Evolutionary conservation across 257 asterid genomes (phyloP).

Genomic region (Hygrophila difformis): DNA sequence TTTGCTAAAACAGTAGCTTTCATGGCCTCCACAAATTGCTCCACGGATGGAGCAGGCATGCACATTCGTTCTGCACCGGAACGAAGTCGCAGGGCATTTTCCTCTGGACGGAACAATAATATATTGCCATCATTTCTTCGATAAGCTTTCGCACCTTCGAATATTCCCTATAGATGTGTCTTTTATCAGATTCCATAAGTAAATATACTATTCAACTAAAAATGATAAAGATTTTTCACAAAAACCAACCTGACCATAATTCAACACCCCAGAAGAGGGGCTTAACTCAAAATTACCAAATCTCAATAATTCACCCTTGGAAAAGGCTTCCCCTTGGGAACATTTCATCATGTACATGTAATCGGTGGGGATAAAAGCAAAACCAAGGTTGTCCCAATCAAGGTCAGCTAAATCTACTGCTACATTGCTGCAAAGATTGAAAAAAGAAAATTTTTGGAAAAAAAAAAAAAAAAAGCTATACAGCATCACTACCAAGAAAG

Average conservation of each 20-base stretch:
- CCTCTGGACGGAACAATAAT: constrained; percentile 81
- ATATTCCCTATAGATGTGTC: constrained; percentile 47
- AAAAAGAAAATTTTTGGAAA: no score
- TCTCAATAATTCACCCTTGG: constrained; percentile 63
- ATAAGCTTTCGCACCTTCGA: constrained; percentile 89
- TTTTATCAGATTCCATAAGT: no score
- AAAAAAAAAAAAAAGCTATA: no score
- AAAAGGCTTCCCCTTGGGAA: constrained; percentile 53
- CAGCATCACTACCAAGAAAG: no score
- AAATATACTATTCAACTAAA: not conserved
- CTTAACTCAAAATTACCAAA: constrained; percentile 94
- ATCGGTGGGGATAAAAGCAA: constrained; percentile 66
- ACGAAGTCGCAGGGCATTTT: constrained; percentile 61
- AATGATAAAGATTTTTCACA: no score
- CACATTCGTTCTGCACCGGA: constrained; percentile 97
- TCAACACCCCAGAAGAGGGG: constrained; percentile 85
- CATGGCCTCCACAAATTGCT: constrained; percentile 85
- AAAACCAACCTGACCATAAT: constrained; percentile 88
- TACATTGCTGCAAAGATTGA: constrained; percentile 36
- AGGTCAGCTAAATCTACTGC: constrained; percentile 48
- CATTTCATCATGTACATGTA: constrained; percentile 89
- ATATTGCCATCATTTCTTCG: constrained; percentile 72
- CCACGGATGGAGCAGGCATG: constrained; percentile 90
- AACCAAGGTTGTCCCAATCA: constrained; percentile 94
- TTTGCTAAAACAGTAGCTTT: constrained; percentile 80